phyloP scores from a whole-genome alignment of 352 stramenopile genomes.

The Globisporangium middletonii region DNA sequence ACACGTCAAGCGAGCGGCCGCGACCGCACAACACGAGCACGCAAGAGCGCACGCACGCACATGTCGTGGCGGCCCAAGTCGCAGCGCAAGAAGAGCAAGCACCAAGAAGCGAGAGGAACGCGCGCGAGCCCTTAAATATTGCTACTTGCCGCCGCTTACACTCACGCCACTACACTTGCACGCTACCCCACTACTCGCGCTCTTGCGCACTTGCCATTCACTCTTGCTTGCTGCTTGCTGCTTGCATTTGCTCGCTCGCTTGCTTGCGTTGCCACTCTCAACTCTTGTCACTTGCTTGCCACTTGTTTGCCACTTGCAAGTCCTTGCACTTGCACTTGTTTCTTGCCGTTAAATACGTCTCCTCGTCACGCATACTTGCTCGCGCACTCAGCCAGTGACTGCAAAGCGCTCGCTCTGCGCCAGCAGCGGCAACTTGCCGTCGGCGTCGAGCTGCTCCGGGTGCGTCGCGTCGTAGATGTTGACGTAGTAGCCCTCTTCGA shows the following conservation, averaged over 20 bases:
- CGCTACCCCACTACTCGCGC: neutral
- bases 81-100: too few relatives aligned
- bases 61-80: too few relatives aligned
- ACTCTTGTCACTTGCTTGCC: neutral
- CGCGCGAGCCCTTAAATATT: too few relatives aligned
- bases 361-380: neutral
- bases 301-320: neutral
- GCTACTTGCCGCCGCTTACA: too few relatives aligned
- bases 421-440: slow-evolving; percentile 39
- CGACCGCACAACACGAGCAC: too few relatives aligned
- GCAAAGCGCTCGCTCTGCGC: slow-evolving; percentile 68
- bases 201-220: neutral
- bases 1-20: too few relatives aligned
- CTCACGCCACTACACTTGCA: too few relatives aligned
- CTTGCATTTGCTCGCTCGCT: neutral
- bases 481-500: slow-evolving; percentile 81
- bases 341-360: slow-evolving; percentile 8
- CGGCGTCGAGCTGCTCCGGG: slow-evolving; percentile 25
- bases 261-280: slow-evolving; percentile 8
- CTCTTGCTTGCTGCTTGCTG: too few relatives aligned
- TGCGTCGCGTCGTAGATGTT: slow-evolving; percentile 81
- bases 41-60: too few relatives aligned
- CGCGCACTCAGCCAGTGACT: slow-evolving; percentile 31
- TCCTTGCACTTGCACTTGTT: neutral
- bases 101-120: neutral